phyloP scores from a whole-genome alignment of 768 basidiomycete species.

The Megacollybia marginata region DNA sequence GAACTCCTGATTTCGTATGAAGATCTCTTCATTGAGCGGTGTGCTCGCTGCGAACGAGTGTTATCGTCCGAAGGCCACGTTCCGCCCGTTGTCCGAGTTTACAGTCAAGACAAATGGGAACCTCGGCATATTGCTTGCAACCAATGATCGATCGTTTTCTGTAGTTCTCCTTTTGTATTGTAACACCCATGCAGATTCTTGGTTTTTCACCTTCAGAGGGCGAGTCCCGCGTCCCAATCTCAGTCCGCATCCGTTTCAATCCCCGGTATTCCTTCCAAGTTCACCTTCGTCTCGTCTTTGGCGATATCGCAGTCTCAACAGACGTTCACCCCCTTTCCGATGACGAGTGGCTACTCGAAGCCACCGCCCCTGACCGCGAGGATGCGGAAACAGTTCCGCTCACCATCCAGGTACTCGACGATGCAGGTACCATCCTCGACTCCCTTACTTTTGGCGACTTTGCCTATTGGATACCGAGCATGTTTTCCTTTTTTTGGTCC shows the following conservation, averaged over 20 bases:
- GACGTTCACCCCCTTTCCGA: constrained; percentile 43
- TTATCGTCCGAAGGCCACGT: constrained; percentile 64
- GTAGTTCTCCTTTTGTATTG: constrained; percentile 15
- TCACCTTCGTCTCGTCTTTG: constrained; percentile 70
- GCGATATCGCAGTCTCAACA: constrained; percentile 59
- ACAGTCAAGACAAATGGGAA: constrained; percentile 40
- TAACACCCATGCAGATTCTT: constrained; percentile 43
- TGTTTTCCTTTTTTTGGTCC: constrained; percentile 4
- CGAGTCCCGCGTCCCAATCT: constrained; percentile 52
- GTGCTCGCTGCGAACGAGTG: constrained; percentile 55
- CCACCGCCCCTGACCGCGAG: constrained; percentile 48
- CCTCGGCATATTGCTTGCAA: constrained; percentile 44
- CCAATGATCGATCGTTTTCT: background rate
- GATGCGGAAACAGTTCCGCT: constrained; percentile 42
- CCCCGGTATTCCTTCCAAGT: constrained; percentile 42
- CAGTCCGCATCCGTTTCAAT: constrained; percentile 56
- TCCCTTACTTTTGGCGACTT: constrained; percentile 68
- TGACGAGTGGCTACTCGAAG: constrained; percentile 60
- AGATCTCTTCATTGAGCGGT: constrained; percentile 55
- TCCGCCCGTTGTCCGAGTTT: constrained; percentile 61
- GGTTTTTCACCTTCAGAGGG: constrained; percentile 62
- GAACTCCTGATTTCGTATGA: constrained; percentile 48
- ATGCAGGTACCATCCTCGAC: constrained; percentile 48
- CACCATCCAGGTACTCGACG: constrained; percentile 56
- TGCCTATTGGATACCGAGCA: constrained; percentile 42